Evolutionary conservation across 768 basidiomycete species (phyloP).

Genomic region (Lentinula edodes): DNA sequence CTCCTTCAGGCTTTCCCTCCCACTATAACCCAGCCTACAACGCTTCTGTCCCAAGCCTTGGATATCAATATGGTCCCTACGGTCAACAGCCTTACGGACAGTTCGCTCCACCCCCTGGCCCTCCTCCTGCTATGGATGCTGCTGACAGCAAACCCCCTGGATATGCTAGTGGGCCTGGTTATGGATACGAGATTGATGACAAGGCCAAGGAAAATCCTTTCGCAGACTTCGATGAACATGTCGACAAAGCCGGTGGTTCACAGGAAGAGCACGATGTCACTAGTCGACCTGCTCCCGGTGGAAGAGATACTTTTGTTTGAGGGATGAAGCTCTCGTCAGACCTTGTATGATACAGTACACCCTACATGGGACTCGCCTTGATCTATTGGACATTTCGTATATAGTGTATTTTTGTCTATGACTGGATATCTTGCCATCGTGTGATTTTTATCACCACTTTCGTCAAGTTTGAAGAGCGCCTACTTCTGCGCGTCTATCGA

Average conservation of each 20-base stretch:
- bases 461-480: too few species aligned
- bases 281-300: slow-evolving; percentile 31
- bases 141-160: slow-evolving; percentile 43
- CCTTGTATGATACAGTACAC: not conserved
- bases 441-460: not conserved
- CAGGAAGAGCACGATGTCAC: slow-evolving; percentile 37
- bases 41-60: slow-evolving; percentile 26
- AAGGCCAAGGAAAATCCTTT: slow-evolving; percentile 50
- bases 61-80: slow-evolving; percentile 23
- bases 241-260: not conserved
- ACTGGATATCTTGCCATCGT: not conserved
- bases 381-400: not conserved
- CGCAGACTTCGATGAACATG: slow-evolving; percentile 39
- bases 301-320: slow-evolving; percentile 20
- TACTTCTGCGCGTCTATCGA: not conserved
- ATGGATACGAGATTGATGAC: slow-evolving; percentile 24
- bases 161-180: slow-evolving; percentile 30
- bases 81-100: slow-evolving; percentile 15
- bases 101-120: slow-evolving; percentile 46
- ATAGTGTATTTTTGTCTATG: not conserved
- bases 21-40: slow-evolving; percentile 60
- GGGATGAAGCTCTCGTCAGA: slow-evolving; percentile 3
- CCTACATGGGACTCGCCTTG: not conserved
- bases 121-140: slow-evolving; percentile 33
- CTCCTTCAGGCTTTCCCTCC: slow-evolving; percentile 32